Evolutionary conservation across 305 asterid genomes (phyloP).

Genomic region (Ajuga reptans): DNA sequence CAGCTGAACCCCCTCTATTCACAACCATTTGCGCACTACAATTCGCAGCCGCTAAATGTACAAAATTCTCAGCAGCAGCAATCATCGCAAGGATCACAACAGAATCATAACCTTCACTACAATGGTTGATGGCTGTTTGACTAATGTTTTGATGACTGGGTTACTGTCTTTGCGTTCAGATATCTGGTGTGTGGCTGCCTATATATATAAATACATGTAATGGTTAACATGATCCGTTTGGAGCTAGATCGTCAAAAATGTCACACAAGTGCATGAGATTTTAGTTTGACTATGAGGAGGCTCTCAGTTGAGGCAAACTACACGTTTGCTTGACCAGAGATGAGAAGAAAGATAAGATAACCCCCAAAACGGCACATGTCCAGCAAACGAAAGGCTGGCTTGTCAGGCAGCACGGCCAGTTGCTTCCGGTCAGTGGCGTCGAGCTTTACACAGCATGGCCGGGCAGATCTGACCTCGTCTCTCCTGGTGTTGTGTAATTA

Average conservation of each 20-base stretch:
- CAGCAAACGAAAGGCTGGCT: no score
- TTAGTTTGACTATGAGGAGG: background rate
- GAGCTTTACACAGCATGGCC: background rate
- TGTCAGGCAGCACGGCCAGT: background rate
- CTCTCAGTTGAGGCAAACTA: background rate
- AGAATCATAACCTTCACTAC: slow-evolving; percentile 72
- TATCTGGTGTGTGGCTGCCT: slow-evolving; percentile 40
- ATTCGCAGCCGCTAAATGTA: slow-evolving; percentile 55
- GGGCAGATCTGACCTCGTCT: background rate
- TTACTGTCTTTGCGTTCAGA: slow-evolving; percentile 44
- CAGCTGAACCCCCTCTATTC: slow-evolving; percentile 79
- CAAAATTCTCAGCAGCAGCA: slow-evolving; percentile 66
- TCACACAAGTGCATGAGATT: background rate
- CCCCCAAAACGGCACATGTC: background rate
- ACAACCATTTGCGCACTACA: slow-evolving; percentile 83
- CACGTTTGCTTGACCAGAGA: background rate
- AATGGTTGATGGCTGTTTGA: slow-evolving; percentile 46
- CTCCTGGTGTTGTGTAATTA: background rate
- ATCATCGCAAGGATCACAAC: slow-evolving; percentile 58
- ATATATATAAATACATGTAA: no score
- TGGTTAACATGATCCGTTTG: background rate
- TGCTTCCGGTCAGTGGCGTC: background rate
- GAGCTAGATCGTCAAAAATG: background rate
- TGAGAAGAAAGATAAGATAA: background rate
- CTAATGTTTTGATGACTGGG: slow-evolving; percentile 18